These are phyloP conservation scores for Hymenoscyphus repandus DNA, from an alignment of 2,329 filamentous ascomycete species.

Conservation along the genomic window DNA sequence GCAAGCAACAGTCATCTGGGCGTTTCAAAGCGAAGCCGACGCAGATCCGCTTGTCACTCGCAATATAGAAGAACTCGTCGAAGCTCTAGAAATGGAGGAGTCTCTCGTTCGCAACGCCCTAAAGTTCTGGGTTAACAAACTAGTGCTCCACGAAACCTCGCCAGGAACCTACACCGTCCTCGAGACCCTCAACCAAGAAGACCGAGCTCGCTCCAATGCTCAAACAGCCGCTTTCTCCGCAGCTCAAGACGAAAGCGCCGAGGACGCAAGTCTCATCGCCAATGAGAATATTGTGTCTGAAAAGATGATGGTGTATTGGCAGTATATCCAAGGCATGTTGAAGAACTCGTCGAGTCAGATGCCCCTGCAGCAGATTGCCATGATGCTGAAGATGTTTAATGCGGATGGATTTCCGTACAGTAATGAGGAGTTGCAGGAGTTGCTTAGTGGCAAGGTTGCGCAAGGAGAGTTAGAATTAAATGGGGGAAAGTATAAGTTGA, in stretches of 20 bases:
- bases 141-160: slow-evolving; percentile 54
- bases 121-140: slow-evolving; percentile 65
- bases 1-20: slow-evolving; percentile 82
- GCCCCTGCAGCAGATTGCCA: slow-evolving; percentile 74
- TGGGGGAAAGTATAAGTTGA: slow-evolving; percentile 67
- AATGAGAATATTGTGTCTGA: slow-evolving; percentile 59
- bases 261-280: slow-evolving; percentile 23
- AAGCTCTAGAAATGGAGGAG: slow-evolving; percentile 64
- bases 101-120: slow-evolving; percentile 64
- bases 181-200: slow-evolving; percentile 50
- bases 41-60: slow-evolving; percentile 27
- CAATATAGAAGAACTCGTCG: slow-evolving; percentile 48
- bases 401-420: slow-evolving; percentile 85
- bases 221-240: slow-evolving; percentile 15
- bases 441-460: slow-evolving; percentile 73
- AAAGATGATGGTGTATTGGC: slow-evolving; percentile 71
- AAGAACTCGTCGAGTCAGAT: slow-evolving; percentile 81
- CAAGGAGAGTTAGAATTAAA: slow-evolving; percentile 63
- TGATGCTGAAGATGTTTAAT: slow-evolving; percentile 93
- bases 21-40: slow-evolving; percentile 54
- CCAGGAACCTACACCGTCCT: slow-evolving; percentile 61
- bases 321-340: slow-evolving; percentile 92
- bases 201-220: slow-evolving; percentile 29
- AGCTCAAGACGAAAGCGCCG: slow-evolving; percentile 10
- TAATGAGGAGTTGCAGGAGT: slow-evolving; percentile 79